Conservation (phyloP, 2,329 filamentous ascomycete genomes). For the Neocatenulostroma microsporum region DNA sequence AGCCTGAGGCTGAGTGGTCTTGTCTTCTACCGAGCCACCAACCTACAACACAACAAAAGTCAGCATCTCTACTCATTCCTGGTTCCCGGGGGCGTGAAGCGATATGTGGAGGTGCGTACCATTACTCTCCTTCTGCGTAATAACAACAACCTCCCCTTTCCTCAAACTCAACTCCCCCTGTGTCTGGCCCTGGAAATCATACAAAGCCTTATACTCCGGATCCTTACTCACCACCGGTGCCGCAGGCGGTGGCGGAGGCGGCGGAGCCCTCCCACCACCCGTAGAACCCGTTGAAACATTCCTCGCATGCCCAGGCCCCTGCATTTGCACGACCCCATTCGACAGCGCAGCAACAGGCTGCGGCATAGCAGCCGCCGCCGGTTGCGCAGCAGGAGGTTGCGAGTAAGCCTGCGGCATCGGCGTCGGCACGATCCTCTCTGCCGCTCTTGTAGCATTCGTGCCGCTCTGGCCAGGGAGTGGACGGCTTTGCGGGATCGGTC, state of each 20-base stretch:
- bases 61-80: too few species aligned
- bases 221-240: slow-evolving; percentile 56
- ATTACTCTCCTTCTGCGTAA: slow-evolving; percentile 91
- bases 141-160: slow-evolving; percentile 73
- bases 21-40: slow-evolving; percentile 90
- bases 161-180: slow-evolving; percentile 76
- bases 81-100: too few species aligned
- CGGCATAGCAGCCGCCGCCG: slow-evolving; percentile 13
- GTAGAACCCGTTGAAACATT: slow-evolving; percentile 31
- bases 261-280: slow-evolving; percentile 33
- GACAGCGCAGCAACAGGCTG: slow-evolving; percentile 44
- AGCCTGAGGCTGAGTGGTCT: slow-evolving; percentile 66
- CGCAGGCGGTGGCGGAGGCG: slow-evolving; percentile 58
- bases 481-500: slow-evolving; percentile 42
- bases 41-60: too few species aligned
- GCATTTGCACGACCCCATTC: slow-evolving; percentile 36
- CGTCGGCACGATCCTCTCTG: slow-evolving; percentile 23
- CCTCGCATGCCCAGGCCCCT: slow-evolving; percentile 33
- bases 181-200: slow-evolving; percentile 80
- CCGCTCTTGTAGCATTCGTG: slow-evolving; percentile 11
- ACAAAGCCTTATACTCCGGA: slow-evolving; percentile 79
- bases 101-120: too few species aligned
- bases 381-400: too few species aligned
- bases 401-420: too few species aligned
- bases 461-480: slow-evolving; percentile 26